Evolutionary conservation across 148 eudicot species (phyloP).

Genomic region (Rhododendron molle): DNA sequence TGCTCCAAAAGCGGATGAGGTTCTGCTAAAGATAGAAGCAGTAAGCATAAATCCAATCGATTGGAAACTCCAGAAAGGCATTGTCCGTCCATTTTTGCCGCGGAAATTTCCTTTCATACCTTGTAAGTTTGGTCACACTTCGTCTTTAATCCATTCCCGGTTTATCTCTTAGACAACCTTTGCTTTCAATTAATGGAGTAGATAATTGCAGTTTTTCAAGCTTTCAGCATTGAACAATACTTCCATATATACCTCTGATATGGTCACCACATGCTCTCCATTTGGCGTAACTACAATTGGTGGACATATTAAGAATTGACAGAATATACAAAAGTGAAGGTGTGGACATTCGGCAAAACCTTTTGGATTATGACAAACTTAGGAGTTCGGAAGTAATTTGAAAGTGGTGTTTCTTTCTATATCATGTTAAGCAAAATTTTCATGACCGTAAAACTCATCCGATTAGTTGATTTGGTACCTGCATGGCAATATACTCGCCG

Average conservation of each 20-base stretch:
- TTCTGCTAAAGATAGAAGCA: slow-evolving; percentile 75
- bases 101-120: slow-evolving; percentile 66
- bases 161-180: background rate
- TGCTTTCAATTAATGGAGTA: background rate
- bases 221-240: slow-evolving; percentile 22
- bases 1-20: slow-evolving; percentile 53
- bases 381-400: background rate
- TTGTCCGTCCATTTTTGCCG: slow-evolving; percentile 49
- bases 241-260: background rate
- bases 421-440: background rate
- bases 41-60: slow-evolving; percentile 68
- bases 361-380: background rate
- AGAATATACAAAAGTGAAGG: background rate
- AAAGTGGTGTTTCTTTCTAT: background rate
- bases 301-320: background rate
- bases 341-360: background rate
- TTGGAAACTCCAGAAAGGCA: slow-evolving; percentile 65
- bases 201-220: no score
- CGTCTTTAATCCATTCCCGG: background rate
- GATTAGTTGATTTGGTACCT: background rate
- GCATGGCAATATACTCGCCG: no score
- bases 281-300: background rate
- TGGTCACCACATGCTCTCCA: background rate
- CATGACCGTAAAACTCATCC: background rate
- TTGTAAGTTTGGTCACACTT: slow-evolving; percentile 26